Conservation (phyloP, 129 eudicot species). For the Gnaphalium uliginosum region DNA sequence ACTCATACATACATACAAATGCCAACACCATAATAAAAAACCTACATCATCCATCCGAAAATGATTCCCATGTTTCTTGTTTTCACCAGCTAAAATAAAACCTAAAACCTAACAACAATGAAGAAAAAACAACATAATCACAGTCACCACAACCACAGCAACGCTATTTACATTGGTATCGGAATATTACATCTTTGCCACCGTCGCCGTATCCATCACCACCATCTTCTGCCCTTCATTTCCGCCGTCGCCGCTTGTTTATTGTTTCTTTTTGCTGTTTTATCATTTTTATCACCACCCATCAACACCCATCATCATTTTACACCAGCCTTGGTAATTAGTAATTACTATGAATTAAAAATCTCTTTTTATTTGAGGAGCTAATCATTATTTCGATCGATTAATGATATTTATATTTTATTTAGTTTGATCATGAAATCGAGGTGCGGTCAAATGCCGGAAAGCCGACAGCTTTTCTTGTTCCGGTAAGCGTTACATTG, state of each 20-base stretch:
- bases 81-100: not conserved
- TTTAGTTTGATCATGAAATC: constrained; percentile 23
- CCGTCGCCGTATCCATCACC: constrained; percentile 37
- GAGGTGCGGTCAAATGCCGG: constrained; percentile 35
- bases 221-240: constrained; percentile 44
- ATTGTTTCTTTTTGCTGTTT: constrained; percentile 43
- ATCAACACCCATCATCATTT: constrained; percentile 35
- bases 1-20: constrained; percentile 12
- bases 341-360: not conserved
- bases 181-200: constrained; percentile 43
- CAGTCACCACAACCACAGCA: constrained; percentile 14
- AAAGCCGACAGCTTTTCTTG: constrained; percentile 40
- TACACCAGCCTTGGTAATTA: constrained; percentile 18
- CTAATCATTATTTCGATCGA: no score
- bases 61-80: not conserved
- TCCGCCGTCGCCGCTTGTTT: constrained; percentile 52
- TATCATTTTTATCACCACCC: constrained; percentile 59
- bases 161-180: constrained; percentile 30
- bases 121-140: constrained; percentile 39
- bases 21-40: not conserved
- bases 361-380: not conserved
- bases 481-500: constrained; percentile 41
- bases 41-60: not conserved
- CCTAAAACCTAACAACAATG: constrained; percentile 15
- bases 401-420: not conserved